These are phyloP conservation scores for Cryptosporidium viatorum DNA, from an alignment of 169 alveolate species.

Conservation along the genomic window DNA sequence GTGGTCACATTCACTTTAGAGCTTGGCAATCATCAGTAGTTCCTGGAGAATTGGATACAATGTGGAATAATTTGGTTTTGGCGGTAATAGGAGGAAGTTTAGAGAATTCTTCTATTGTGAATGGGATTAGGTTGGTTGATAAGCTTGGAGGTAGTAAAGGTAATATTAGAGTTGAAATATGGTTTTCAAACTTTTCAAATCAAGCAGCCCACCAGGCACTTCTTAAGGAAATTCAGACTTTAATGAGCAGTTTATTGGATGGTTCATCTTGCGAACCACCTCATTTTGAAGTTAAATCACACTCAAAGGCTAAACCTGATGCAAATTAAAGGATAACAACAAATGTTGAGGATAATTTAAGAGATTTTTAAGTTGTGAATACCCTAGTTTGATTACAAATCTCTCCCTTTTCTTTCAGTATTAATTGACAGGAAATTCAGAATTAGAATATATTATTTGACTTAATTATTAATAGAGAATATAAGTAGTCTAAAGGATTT, in stretches of 20 bases:
- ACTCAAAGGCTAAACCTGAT: slow-evolving; percentile 76
- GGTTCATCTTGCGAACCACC: slow-evolving; percentile 73
- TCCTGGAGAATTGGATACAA: slow-evolving; percentile 83
- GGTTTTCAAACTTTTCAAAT: slow-evolving; percentile 79
- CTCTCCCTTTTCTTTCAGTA: slow-evolving; percentile 6
- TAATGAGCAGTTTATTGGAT: slow-evolving; percentile 79
- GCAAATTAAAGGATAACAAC: slow-evolving; percentile 53
- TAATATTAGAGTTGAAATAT: slow-evolving; percentile 78
- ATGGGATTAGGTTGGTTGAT: slow-evolving; percentile 85
- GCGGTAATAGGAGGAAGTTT: slow-evolving; percentile 85
- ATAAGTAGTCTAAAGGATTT: slow-evolving; percentile 24
- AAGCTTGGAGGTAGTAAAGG: slow-evolving; percentile 75
- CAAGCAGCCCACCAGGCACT: slow-evolving; percentile 75
- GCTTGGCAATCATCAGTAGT: slow-evolving; percentile 83
- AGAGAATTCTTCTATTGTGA: slow-evolving; percentile 81
- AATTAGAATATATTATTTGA: slow-evolving; percentile 66
- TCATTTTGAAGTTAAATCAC: slow-evolving; percentile 73
- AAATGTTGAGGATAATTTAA: background rate
- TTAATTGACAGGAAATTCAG: slow-evolving; percentile 19
- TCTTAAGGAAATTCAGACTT: slow-evolving; percentile 77
- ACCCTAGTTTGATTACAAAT: background rate
- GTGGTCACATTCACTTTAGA: slow-evolving; percentile 87
- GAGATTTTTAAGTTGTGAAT: slow-evolving; percentile 12
- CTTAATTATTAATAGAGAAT: slow-evolving; percentile 12
- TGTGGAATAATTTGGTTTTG: slow-evolving; percentile 86